These are phyloP conservation scores for Colletotrichum sp. DNA, from an alignment of 2,329 filamentous ascomycete genomes.

Conservation along the genomic window DNA sequence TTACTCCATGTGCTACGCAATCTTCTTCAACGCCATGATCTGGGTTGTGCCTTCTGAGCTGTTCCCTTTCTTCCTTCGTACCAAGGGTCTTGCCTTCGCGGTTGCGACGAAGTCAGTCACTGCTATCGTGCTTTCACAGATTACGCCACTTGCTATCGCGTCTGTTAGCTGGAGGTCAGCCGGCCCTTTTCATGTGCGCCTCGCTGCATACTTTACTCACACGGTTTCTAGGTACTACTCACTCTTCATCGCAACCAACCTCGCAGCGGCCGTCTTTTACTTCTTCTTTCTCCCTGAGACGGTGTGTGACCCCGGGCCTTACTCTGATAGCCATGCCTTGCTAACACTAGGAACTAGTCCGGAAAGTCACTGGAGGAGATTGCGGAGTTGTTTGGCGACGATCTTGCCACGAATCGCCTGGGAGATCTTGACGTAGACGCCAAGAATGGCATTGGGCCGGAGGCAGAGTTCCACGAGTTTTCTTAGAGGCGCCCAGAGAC, in stretches of 20 bases:
- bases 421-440: conserved; percentile 10
- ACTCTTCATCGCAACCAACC: conserved; percentile 36
- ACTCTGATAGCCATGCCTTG: rapidly evolving
- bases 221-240: conserved; percentile 28
- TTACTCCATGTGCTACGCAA: conserved; percentile 36
- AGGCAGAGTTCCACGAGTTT: not conserved
- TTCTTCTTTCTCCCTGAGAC: conserved; percentile 30
- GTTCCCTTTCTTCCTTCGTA: conserved; percentile 29
- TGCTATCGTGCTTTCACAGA: conserved; percentile 32
- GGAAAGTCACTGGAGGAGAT: conserved; percentile 26
- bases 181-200: not conserved
- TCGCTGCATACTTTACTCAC: rapidly evolving
- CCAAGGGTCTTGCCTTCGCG: conserved; percentile 32
- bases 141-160: conserved; percentile 37
- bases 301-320: not conserved
- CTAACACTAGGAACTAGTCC: not conserved
- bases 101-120: conserved; percentile 31
- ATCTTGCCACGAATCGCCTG: not conserved
- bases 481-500: not conserved
- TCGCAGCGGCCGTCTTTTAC: conserved; percentile 33
- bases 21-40: conserved; percentile 40
- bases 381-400: conserved; percentile 29
- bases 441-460: not conserved
- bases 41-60: conserved; percentile 36
- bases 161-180: conserved; percentile 37